Evolutionary conservation across 169 alveolate genomes (phyloP).

Genomic region (Plasmodium vinckei): DNA sequence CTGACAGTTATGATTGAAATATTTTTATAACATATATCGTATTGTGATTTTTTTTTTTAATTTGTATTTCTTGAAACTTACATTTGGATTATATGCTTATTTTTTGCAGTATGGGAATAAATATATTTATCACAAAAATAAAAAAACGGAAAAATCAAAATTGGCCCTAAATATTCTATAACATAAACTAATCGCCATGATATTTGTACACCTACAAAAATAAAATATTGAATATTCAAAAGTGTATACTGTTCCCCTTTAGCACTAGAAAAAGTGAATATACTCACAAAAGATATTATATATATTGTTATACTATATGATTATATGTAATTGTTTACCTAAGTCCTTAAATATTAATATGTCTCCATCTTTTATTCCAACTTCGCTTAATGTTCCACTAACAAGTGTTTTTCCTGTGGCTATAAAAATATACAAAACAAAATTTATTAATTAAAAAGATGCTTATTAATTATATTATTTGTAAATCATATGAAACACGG

Average conservation of each 20-base stretch:
- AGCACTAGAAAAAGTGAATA: too few relatives aligned
- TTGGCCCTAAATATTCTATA: constrained; percentile 98
- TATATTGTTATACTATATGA: neutral
- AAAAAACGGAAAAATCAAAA: constrained; percentile 93
- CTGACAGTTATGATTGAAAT: too few relatives aligned
- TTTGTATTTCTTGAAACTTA: constrained; percentile 2
- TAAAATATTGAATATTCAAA: neutral
- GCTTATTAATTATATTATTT: too few relatives aligned
- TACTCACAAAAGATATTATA: neutral
- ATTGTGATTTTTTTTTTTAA: too few relatives aligned
- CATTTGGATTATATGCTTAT: constrained; percentile 75
- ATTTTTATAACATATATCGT: too few relatives aligned
- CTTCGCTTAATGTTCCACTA: constrained; percentile 55
- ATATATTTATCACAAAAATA: constrained; percentile 89
- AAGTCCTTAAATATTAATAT: constrained; percentile 87
- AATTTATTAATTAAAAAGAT: too few relatives aligned
- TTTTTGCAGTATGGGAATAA: constrained; percentile 83
- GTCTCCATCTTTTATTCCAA: constrained; percentile 85
- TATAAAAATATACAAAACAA: constrained; percentile 1
- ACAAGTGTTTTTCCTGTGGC: constrained; percentile 62
- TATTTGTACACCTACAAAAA: constrained; percentile 93
- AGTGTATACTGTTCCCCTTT: too few relatives aligned
- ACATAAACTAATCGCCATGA: constrained; percentile 97
- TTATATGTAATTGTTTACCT: constrained; percentile 50
- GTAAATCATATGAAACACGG: neutral